phyloP scores from a whole-genome alignment of 1,284 basidiomycete species.

The Phellopilus nigrolimitatus region DNA sequence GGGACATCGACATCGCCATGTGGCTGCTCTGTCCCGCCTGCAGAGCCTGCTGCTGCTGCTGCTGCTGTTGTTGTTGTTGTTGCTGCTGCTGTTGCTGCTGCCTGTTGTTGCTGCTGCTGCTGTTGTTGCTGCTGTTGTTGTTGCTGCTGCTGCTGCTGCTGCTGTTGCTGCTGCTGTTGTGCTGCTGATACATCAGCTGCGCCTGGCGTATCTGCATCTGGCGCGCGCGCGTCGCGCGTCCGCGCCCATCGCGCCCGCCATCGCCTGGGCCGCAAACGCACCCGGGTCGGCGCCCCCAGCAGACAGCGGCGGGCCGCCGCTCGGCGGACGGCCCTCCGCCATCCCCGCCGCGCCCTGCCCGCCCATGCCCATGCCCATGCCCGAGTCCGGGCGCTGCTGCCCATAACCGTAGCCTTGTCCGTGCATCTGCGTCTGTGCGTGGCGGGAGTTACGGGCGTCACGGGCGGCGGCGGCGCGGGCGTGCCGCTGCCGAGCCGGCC shows the following conservation, averaged over 20 bases:
- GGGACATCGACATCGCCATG: constrained; percentile 22
- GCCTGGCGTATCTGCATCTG: constrained; percentile 43
- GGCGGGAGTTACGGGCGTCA: too few species aligned
- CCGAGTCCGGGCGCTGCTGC: constrained; percentile 1
- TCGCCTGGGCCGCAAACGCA: neutral
- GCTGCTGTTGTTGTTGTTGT: constrained; percentile 35
- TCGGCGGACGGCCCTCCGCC: neutral
- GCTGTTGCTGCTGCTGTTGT: constrained; percentile 16
- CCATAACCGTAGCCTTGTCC: neutral
- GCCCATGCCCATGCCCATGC: constrained; percentile 8
- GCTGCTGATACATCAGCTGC: constrained; percentile 31
- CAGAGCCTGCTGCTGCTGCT: constrained; percentile 28
- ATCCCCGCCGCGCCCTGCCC: neutral
- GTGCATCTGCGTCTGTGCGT: neutral
- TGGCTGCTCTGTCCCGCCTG: constrained; percentile 21
- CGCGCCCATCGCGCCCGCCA: constrained; percentile 24
- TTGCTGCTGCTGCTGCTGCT: constrained; percentile 5
- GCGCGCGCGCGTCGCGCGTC: constrained; percentile 38
- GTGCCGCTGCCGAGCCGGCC: constrained; percentile 22
- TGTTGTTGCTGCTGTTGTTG: constrained; percentile 2
- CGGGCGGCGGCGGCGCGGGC: constrained; percentile 28
- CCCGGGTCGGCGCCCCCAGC: too few species aligned
- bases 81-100: constrained; percentile 8
- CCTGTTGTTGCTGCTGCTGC: constrained; percentile 28
- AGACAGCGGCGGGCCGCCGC: constrained; percentile 16